A percentile compares a stretch with the other conserved stretches of the same genome.
These are phyloP conservation scores for Fusarium compactum DNA, from an alignment of 2,329 filamentous ascomycete species.

Conservation along the genomic window DNA sequence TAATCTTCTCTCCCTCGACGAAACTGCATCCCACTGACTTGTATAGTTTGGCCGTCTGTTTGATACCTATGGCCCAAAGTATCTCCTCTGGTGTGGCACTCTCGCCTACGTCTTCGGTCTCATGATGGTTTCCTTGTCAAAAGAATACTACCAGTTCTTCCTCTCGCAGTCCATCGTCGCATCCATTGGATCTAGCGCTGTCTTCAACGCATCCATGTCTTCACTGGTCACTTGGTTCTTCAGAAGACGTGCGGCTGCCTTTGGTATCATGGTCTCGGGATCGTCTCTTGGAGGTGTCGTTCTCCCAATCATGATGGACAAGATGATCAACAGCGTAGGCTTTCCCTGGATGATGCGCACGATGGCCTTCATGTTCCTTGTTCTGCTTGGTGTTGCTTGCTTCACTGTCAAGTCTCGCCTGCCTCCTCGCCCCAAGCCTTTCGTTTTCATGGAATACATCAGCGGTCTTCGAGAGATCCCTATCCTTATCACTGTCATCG, in stretches of 20 bases:
- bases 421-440: conserved; percentile 59
- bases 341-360: conserved; percentile 64
- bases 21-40: background rate
- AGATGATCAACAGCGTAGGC: conserved; percentile 62
- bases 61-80: conserved; percentile 73
- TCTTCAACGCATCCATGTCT: conserved; percentile 59
- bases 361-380: conserved; percentile 61
- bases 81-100: conserved; percentile 65
- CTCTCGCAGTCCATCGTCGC: conserved; percentile 58
- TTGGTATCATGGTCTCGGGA: conserved; percentile 66
- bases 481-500: conserved; percentile 58
- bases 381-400: conserved; percentile 51
- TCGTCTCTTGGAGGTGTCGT: conserved; percentile 67
- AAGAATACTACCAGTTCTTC: conserved; percentile 60
- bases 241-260: conserved; percentile 63
- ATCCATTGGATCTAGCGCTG: conserved; percentile 57
- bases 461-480: conserved; percentile 60
- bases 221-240: conserved; percentile 65
- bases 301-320: conserved; percentile 71
- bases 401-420: conserved; percentile 54
- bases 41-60: conserved; percentile 68
- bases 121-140: conserved; percentile 71
- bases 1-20: conserved; percentile 39
- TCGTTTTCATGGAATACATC: conserved; percentile 61
- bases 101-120: conserved; percentile 71